Evolutionary conservation across 1,139 yeast genomes (phyloP).

Genomic region (Pichia cactophila): DNA sequence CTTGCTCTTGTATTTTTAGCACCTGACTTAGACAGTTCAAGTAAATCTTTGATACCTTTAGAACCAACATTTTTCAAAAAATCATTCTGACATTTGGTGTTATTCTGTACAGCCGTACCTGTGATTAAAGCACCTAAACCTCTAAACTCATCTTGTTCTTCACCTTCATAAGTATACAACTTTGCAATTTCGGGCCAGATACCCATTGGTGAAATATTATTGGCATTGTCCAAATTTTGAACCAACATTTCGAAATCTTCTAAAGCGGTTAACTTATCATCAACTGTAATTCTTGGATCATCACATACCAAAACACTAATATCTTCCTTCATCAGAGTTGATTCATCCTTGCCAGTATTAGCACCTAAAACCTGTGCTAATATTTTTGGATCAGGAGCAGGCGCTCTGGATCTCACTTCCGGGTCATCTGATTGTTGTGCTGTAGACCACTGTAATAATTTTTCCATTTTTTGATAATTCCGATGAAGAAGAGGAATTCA

Average conservation of each 20-base stretch:
- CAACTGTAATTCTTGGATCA: conserved; percentile 56
- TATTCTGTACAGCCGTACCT: conserved; percentile 92
- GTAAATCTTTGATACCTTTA: conserved; percentile 8
- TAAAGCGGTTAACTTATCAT: conserved; percentile 52
- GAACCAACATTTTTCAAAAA: conserved; percentile 40
- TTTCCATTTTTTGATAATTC: conserved; percentile 53
- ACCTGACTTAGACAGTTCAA: conserved; percentile 11
- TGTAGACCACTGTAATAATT: conserved; percentile 84
- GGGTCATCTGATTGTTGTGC: conserved; percentile 68
- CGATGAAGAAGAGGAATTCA: too few species aligned
- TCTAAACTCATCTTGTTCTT: conserved; percentile 41
- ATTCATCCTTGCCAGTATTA: conserved; percentile 55
- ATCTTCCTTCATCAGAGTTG: conserved; percentile 73
- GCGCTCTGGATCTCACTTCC: conserved; percentile 52
- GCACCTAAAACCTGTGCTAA: conserved; percentile 73
- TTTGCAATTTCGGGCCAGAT: conserved; percentile 51
- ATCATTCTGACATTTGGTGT: conserved; percentile 63
- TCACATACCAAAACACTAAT: conserved; percentile 45
- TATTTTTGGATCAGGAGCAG: conserved; percentile 70
- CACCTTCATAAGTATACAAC: conserved; percentile 43
- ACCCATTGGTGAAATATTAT: conserved; percentile 74
- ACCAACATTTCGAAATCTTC: conserved; percentile 92
- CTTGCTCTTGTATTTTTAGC: conserved; percentile 40
- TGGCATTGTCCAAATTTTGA: conserved; percentile 91
- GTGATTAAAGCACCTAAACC: conserved; percentile 63